phyloP scores from a whole-genome alignment of 2,329 filamentous ascomycete genomes.

The Diatrype stigma region DNA sequence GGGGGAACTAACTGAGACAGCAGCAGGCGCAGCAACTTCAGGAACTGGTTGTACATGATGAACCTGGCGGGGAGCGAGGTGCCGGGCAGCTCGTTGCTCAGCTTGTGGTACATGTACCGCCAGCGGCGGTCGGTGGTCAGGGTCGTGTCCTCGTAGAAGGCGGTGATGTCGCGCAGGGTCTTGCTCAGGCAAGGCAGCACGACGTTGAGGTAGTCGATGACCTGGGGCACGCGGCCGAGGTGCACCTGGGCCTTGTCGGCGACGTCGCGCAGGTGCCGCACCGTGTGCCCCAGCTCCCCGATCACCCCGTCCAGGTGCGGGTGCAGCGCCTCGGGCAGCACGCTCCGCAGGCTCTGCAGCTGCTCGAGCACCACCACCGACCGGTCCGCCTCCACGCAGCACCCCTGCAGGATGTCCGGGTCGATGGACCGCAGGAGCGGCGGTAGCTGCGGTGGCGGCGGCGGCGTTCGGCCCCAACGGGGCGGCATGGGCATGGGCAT shows the following conservation, averaged over 20 bases:
- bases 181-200: slow-evolving; percentile 52
- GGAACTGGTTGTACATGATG: slow-evolving; percentile 51
- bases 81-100: slow-evolving; percentile 49
- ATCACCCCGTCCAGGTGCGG: slow-evolving; percentile 45
- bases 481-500: too few species aligned
- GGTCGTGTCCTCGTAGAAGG: slow-evolving; percentile 46
- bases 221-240: slow-evolving; percentile 42
- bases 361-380: slow-evolving; percentile 43
- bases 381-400: slow-evolving; percentile 50
- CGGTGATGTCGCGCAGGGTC: slow-evolving; percentile 49
- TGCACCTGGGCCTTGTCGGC: slow-evolving; percentile 52
- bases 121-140: slow-evolving; percentile 47
- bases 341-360: slow-evolving; percentile 46
- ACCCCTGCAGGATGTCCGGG: slow-evolving; percentile 20
- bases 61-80: slow-evolving; percentile 50
- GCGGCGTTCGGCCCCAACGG: too few species aligned
- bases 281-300: slow-evolving; percentile 41
- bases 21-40: slow-evolving; percentile 45
- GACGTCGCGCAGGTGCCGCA: slow-evolving; percentile 47
- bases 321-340: slow-evolving; percentile 40
- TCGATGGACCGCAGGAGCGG: not conserved
- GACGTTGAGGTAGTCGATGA: slow-evolving; percentile 53
- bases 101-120: slow-evolving; percentile 54
- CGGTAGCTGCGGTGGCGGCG: too few species aligned
- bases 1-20: slow-evolving; percentile 41